Percentiles rank a stretch among this genome's conserved stretches.
phyloP scores from a whole-genome alignment of 2,329 filamentous ascomycete genomes.

The Clonostachys byssicola region DNA sequence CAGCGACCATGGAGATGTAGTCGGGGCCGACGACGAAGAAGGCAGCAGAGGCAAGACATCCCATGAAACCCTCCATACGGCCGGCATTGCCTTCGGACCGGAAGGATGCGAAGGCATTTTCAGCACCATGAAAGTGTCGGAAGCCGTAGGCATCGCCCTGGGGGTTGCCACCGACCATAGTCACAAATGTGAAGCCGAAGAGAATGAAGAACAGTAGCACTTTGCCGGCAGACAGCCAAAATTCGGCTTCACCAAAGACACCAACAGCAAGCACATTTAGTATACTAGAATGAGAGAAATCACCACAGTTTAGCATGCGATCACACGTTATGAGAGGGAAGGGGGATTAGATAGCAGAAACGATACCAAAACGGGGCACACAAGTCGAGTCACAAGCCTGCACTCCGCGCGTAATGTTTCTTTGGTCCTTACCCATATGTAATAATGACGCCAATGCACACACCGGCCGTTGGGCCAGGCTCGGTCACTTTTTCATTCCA shows the following conservation, averaged over 20 bases:
- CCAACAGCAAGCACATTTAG: slow-evolving; percentile 35
- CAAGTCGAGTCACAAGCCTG: neutral
- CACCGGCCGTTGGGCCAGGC: slow-evolving; percentile 8
- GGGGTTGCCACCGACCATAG: slow-evolving; percentile 57
- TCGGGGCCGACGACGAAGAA: slow-evolving; percentile 57
- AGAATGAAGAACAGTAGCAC: slow-evolving; percentile 55
- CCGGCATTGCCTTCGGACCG: slow-evolving; percentile 56
- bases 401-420: too few relatives aligned
- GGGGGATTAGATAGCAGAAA: neutral
- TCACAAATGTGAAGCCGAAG: slow-evolving; percentile 54
- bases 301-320: slow-evolving; percentile 12
- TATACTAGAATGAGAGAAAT: slow-evolving; percentile 17
- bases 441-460: slow-evolving; percentile 1
- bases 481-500: slow-evolving; percentile 20
- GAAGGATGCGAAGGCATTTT: slow-evolving; percentile 46
- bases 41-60: slow-evolving; percentile 40
- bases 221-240: slow-evolving; percentile 42
- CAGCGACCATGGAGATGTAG: slow-evolving; percentile 59
- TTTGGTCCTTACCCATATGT: slow-evolving; percentile 1
- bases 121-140: slow-evolving; percentile 60
- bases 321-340: neutral
- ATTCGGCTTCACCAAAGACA: slow-evolving; percentile 38
- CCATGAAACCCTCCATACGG: slow-evolving; percentile 61
- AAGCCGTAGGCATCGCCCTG: slow-evolving; percentile 57
- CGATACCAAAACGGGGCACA: slow-evolving; percentile 2